phyloP scores from a whole-genome alignment of 78 protist genomes.

The Pelomyxa schiedti region DNA sequence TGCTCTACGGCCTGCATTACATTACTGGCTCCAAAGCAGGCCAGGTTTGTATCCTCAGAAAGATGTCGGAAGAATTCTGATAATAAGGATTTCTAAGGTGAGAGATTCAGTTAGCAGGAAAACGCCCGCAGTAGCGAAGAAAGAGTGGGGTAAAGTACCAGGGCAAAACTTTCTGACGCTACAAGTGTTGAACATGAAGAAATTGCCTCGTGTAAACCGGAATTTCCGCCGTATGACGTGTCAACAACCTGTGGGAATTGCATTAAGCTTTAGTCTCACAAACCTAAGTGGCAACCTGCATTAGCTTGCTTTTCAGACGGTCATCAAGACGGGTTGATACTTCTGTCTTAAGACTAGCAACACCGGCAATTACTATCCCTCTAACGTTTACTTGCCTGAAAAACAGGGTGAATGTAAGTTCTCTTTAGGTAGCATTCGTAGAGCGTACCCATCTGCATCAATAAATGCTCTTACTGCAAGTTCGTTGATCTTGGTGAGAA shows the following conservation, averaged over 20 bases:
- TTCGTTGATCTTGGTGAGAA: not conserved
- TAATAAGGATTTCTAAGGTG: constrained; percentile 85
- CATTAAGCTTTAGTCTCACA: too few relatives aligned
- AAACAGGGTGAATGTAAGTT: not conserved
- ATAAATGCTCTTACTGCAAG: not conserved
- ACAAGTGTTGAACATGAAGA: not conserved
- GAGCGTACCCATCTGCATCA: not conserved
- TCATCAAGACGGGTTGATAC: constrained; percentile 65
- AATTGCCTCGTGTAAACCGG: constrained; percentile 85
- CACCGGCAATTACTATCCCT: constrained; percentile 91
- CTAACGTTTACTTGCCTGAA: constrained; percentile 55
- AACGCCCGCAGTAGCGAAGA: constrained; percentile 56
- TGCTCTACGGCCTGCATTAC: constrained; percentile 61
- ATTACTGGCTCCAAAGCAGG: constrained; percentile 79
- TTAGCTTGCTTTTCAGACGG: constrained; percentile 66
- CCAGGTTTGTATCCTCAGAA: constrained; percentile 78
- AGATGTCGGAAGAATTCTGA: constrained; percentile 78
- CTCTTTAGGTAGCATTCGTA: not conserved
- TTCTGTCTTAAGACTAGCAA: constrained; percentile 90
- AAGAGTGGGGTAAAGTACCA: constrained; percentile 90
- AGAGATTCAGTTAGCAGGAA: constrained; percentile 73
- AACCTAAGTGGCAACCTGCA: too few relatives aligned
- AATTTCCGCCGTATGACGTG: constrained; percentile 72
- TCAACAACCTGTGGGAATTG: constrained; percentile 64
- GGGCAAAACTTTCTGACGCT: too few relatives aligned